Evolutionary conservation across 257 asterid genomes (phyloP), one percentile per base, ranked within the genome.

Genomic region (Salvia hispanica): DNA sequence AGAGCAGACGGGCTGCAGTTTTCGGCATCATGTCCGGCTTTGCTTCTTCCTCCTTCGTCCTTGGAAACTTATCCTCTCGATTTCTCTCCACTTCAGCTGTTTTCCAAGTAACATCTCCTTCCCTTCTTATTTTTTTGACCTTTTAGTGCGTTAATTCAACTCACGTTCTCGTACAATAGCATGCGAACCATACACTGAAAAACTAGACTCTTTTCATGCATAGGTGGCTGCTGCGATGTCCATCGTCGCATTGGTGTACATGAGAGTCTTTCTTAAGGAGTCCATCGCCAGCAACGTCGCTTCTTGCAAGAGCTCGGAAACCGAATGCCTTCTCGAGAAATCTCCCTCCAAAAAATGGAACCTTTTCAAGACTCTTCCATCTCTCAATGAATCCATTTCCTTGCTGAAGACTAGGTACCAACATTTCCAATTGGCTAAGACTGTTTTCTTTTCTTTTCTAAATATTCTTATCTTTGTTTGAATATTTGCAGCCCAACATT

Each of bases 41-140:
- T 62, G 80, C 76, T 15, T 93, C 97, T 18, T 76, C 92, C 62
- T 84, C 98, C 2, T 93, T 90, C 46, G 98, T 93, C 28, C 85
- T 88, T 9, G 98, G 97, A n/a, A 92, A 83, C 42, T 70, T 88
- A n/a, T 83, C 95, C 4, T 80, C 97, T 69, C 96, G 98, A 5
- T 81, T 93, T 25, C 83, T 93, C 44, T 81, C 97, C 46, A 78
- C 92, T 56, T 67, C 95, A 3, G 84, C 90, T 47, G 75, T 92
- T 36, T 90, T 92, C 74, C 91, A 88, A 78, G 98, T 92, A 55
- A 55, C 28, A 39, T 28, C 60, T 37, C 8, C 42, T 6, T 4
- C 8, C 42, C 7, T 37, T 6, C 42, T 37, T 37, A 0, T 36
- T 36, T 21, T 21, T 21, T 21, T 21, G 25, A 21, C 25, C 25